These are phyloP conservation scores for Chlamydomonas applanata DNA, from an alignment of 139 green algal species.

Conservation along the genomic window DNA sequence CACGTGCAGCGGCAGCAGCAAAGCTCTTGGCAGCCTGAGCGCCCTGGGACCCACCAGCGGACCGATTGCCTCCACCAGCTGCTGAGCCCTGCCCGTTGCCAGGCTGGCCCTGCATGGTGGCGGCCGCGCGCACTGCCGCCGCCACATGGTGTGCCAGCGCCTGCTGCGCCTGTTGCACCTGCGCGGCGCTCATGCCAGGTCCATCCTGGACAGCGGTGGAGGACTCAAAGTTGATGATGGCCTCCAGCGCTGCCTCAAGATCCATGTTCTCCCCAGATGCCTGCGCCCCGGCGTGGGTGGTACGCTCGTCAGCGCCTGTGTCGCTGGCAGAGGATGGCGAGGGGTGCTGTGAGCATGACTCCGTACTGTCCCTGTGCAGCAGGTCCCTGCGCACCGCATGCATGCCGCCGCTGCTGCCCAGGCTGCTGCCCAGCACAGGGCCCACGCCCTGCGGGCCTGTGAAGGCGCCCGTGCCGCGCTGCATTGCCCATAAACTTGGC, in stretches of 20 bases:
- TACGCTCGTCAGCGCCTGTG: conserved; percentile 18
- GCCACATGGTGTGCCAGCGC: background rate
- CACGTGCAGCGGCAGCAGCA: background rate
- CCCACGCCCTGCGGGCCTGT: background rate
- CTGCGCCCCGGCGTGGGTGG: background rate
- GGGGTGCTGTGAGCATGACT: background rate
- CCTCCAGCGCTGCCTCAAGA: conserved; percentile 24
- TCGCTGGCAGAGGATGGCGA: conserved; percentile 21
- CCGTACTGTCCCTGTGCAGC: background rate
- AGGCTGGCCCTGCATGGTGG: background rate
- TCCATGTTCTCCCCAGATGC: background rate
- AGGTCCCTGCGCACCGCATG: background rate
- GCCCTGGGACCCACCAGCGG: background rate
- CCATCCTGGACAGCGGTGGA: background rate
- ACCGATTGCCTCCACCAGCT: conserved; percentile 1
- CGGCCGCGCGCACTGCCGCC: background rate
- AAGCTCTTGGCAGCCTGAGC: background rate
- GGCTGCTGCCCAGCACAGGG: background rate
- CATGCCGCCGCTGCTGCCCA: background rate
- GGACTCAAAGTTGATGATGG: conserved; percentile 29
- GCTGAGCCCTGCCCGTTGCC: background rate
- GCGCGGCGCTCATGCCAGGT: too few relatives aligned
- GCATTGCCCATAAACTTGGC: too few relatives aligned
- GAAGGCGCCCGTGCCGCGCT: background rate
- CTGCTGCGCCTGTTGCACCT: too few relatives aligned